Percentiles rank a stretch among this genome's conserved stretches.
Evolutionary conservation across 352 stramenopile genomes (phyloP).

Genomic region (Globisporangium emineosum): DNA sequence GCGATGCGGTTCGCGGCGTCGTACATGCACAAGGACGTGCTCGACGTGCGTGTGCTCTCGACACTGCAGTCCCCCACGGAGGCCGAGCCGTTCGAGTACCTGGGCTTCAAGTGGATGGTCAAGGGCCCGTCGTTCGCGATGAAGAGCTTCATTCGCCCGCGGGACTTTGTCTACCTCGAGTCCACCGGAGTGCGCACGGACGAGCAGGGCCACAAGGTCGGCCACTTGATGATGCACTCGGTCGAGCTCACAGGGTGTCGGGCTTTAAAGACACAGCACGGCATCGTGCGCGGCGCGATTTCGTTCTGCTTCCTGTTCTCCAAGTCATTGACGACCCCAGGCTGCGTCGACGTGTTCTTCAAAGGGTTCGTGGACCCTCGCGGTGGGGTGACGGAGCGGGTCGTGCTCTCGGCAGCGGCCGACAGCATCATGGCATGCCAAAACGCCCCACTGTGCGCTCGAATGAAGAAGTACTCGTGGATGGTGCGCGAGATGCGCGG

Average conservation of each 20-base stretch:
- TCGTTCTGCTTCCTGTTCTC: constrained; percentile 37
- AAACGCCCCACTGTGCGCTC: constrained; percentile 16
- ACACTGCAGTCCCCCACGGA: constrained; percentile 22
- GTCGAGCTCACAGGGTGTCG: constrained; percentile 25
- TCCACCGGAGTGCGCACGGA: constrained; percentile 18
- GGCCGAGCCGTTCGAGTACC: constrained; percentile 23
- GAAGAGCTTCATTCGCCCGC: constrained; percentile 20
- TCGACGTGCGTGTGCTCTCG: constrained; percentile 25
- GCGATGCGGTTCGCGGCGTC: constrained; percentile 24
- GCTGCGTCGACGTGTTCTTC: constrained; percentile 29
- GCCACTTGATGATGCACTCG: constrained; percentile 34
- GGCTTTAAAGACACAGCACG: constrained; percentile 15
- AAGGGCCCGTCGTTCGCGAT: constrained; percentile 23
- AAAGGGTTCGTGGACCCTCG: constrained; percentile 37
- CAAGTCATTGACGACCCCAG: constrained; percentile 9
- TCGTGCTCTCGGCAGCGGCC: constrained; percentile 19
- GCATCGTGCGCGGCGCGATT: constrained; percentile 29
- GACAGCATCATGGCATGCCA: constrained; percentile 26
- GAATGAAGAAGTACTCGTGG: constrained; percentile 31
- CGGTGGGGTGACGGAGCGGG: constrained; percentile 19
- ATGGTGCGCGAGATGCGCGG: constrained; percentile 22
- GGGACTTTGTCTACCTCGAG: constrained; percentile 32
- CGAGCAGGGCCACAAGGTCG: constrained; percentile 12
- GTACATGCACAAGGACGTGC: constrained; percentile 24
- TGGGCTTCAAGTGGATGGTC: constrained; percentile 32